A percentile compares a stretch with the other conserved stretches of the same genome.
phyloP scores from a whole-genome alignment of 2,329 filamentous ascomycete species.

The Beauveria brongniartii region DNA sequence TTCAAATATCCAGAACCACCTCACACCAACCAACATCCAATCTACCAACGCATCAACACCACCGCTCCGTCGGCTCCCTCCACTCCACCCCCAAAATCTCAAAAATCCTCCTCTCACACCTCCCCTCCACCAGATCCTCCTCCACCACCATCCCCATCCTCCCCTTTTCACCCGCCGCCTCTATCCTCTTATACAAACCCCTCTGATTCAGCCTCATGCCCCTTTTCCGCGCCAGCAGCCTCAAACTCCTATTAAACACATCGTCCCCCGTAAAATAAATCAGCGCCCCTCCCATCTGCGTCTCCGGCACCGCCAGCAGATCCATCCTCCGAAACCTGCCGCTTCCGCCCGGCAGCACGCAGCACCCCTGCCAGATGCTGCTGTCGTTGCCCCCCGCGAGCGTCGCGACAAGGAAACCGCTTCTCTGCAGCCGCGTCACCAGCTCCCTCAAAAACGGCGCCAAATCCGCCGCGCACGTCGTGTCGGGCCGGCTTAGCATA shows the following conservation, averaged over 20 bases:
- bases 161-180: not conserved
- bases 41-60: conserved; percentile 45
- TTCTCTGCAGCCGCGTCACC: conserved; percentile 49
- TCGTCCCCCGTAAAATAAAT: conserved; percentile 97
- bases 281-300: conserved; percentile 73
- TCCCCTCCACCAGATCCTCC: conserved; percentile 64
- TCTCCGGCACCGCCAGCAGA: conserved; percentile 71
- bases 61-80: conserved; percentile 67
- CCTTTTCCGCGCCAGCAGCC: conserved; percentile 71
- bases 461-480: conserved; percentile 46
- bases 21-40: too few species aligned
- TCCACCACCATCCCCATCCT: conserved; percentile 43
- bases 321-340: conserved; percentile 73
- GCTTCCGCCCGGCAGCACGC: conserved; percentile 50
- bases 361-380: conserved; percentile 86
- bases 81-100: conserved; percentile 75
- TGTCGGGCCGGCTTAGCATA: conserved; percentile 64
- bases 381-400: conserved; percentile 47
- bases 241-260: conserved; percentile 83
- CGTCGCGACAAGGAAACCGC: conserved; percentile 60
- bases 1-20: too few species aligned
- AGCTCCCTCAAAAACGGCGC: conserved; percentile 54
- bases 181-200: conserved; percentile 61
- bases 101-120: conserved; percentile 73
- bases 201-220: conserved; percentile 79